Evolutionary conservation across 352 stramenopile species (phyloP), one percentile per base, ranked within the genome.

Genomic region (Phytophthora kernoviae): DNA sequence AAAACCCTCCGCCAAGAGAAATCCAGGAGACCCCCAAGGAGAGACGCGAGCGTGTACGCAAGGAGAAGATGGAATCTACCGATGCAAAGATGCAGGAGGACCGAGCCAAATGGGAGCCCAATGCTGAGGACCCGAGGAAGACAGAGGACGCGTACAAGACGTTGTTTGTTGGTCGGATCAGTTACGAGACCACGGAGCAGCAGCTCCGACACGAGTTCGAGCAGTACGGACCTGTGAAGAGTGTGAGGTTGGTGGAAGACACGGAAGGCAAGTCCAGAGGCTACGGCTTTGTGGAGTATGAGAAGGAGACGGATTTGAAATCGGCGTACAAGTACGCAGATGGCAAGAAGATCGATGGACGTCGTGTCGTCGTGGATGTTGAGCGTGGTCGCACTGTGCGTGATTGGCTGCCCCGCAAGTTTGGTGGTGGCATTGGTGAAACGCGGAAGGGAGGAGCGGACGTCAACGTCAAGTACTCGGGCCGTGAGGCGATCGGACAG

Each of bases 231-330:
- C 74, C 88, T 0, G 87, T 98, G 34, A 91, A 95, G 59, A 84
- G 80, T n/a, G 76, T 98, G 33, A 73, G 87, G 7, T 66, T 98
- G 17, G 84, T 98, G 10, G 82, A 92, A 44, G 90, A 97, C 50
- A 58, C 77, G 30, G 73, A 93, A 34, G 92, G 88, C 45, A 98
- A 98, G 64, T 97, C 93, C 34, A 79, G 89, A 26, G 96, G 97
- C 39, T 98, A 98, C 75, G 97, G 83, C 8, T 99, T 99, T 72
- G 87, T 99, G n/a, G 97, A 99, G 77, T 99, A 98, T 71, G 94
- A 98, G 60, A 91, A 97, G 62, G 96, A 99, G 72, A 87, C 91
- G 47, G 97, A 99, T 65, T 91, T 99, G 82, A 98, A 98, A 63
- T 65, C 81, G 1, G 97, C 97, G 1, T 99, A 98, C 85, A 96